Evolutionary conservation across 495 filamentous ascomycete species (phyloP).

Genomic region (Polyplosphaeria fusca): DNA sequence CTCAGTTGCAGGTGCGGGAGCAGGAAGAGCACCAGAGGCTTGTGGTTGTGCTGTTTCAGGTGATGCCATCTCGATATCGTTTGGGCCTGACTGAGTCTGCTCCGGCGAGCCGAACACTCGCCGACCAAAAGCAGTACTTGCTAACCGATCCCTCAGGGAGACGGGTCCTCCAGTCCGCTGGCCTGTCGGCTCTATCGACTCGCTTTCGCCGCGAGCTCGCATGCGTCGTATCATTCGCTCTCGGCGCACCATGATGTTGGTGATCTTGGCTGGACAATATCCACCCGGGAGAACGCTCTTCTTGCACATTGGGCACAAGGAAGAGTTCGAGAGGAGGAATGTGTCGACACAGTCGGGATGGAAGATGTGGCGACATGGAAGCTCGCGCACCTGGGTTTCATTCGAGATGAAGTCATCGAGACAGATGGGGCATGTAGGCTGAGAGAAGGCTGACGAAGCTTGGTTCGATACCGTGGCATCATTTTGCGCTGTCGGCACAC

Average conservation of each 20-base stretch:
- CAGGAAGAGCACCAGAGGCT: not conserved
- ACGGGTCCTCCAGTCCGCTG: not conserved
- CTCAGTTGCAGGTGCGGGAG: not conserved
- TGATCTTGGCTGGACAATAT: constrained; percentile 63
- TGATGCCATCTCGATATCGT: constrained; percentile 29
- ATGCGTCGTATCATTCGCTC: constrained; percentile 51
- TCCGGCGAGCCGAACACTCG: constrained; percentile 21
- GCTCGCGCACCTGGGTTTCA: constrained; percentile 68
- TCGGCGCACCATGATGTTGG: constrained; percentile 77
- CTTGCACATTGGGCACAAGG: constrained; percentile 87
- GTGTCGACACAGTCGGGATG: constrained; percentile 85
- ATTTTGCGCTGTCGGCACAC: constrained; percentile 23
- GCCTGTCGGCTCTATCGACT: not conserved
- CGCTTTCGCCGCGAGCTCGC: constrained; percentile 7
- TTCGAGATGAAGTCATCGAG: constrained; percentile 72
- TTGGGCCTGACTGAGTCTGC: not conserved
- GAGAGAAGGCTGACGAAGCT: constrained; percentile 49
- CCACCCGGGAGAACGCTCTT: constrained; percentile 64
- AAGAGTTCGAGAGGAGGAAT: constrained; percentile 67
- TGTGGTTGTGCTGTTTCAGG: not conserved
- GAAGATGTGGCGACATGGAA: constrained; percentile 87
- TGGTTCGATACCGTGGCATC: constrained; percentile 7
- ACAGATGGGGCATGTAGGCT: constrained; percentile 81
- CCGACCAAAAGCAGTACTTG: constrained; percentile 9
- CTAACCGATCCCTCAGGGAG: constrained; percentile 15